A percentile compares a stretch with the other conserved stretches of the same genome.
Evolutionary conservation across 352 stramenopile genomes (phyloP).

Genomic region (Globisporangium paddicum): DNA sequence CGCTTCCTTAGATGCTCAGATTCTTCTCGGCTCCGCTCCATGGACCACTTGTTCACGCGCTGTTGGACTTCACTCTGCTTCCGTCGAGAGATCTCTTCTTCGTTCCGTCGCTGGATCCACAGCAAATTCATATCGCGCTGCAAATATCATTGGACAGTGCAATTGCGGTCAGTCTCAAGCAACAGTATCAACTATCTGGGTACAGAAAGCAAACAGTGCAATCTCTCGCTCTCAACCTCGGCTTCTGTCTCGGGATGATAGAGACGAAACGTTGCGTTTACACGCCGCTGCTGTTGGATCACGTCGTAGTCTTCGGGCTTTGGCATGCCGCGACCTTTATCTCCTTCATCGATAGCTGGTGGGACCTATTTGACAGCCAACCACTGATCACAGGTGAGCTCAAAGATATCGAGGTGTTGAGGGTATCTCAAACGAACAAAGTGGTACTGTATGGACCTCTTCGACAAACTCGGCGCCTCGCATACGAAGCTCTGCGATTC

Average conservation of each 20-base stretch:
- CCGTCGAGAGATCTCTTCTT: conserved; percentile 33
- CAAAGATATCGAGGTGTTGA: not conserved
- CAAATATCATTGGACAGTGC: not conserved
- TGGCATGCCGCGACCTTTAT: not conserved
- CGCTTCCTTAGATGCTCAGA: conserved; percentile 58
- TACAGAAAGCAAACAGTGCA: not conserved
- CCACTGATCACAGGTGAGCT: not conserved
- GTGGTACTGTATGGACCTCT: conserved; percentile 11
- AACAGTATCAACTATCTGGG: not conserved
- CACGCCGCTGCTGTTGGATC: conserved; percentile 20
- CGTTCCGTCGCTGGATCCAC: conserved; percentile 47
- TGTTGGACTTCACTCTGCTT: conserved; percentile 50
- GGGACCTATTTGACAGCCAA: not conserved
- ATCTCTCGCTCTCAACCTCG: conserved; percentile 30
- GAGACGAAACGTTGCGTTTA: conserved; percentile 47
- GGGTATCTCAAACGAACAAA: not conserved
- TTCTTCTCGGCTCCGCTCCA: conserved; percentile 63
- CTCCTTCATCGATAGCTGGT: not conserved
- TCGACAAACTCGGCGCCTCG: conserved; percentile 28
- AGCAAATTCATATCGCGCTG: conserved; percentile 69
- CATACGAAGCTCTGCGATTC: conserved; percentile 51
- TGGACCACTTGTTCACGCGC: conserved; percentile 48
- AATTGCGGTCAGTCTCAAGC: not conserved
- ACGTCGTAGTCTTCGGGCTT: conserved; percentile 16
- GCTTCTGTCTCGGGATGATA: conserved; percentile 64